phyloP scores from a whole-genome alignment of 2,329 filamentous ascomycete genomes.

The Fusarium miscanthi region DNA sequence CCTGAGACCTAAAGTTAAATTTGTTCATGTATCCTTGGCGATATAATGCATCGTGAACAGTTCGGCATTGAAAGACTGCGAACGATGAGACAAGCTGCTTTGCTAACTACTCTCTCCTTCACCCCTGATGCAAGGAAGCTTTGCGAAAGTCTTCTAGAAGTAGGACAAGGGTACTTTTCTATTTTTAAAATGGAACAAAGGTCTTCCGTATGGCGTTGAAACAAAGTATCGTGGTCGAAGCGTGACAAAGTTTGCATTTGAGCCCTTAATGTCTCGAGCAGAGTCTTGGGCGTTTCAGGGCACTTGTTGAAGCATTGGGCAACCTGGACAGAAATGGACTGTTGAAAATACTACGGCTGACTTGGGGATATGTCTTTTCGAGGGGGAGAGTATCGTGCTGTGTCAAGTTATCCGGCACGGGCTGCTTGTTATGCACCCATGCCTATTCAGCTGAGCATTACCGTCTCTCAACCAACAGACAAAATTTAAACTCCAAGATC shows the following conservation, averaged over 20 bases:
- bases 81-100: background rate
- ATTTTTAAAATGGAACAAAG: background rate
- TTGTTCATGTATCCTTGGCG: rapidly evolving
- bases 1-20: background rate
- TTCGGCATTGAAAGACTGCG: too few relatives aligned
- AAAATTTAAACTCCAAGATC: background rate
- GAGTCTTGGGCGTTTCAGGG: background rate
- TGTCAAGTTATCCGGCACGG: background rate
- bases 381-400: rapidly evolving
- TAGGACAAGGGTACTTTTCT: background rate
- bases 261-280: background rate
- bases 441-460: background rate
- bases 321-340: rapidly evolving
- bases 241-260: background rate
- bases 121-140: background rate
- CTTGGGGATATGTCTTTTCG: rapidly evolving
- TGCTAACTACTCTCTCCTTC: too few relatives aligned
- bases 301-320: background rate
- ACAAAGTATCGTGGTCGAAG: background rate
- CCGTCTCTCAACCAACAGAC: rapidly evolving
- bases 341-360: rapidly evolving
- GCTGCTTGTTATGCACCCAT: background rate
- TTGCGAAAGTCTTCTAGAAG: background rate
- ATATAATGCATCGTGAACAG: background rate
- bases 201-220: background rate